Base-by-base conservation (phyloP, 805 yeast genomes). In the Lachancea cidri region DNA sequence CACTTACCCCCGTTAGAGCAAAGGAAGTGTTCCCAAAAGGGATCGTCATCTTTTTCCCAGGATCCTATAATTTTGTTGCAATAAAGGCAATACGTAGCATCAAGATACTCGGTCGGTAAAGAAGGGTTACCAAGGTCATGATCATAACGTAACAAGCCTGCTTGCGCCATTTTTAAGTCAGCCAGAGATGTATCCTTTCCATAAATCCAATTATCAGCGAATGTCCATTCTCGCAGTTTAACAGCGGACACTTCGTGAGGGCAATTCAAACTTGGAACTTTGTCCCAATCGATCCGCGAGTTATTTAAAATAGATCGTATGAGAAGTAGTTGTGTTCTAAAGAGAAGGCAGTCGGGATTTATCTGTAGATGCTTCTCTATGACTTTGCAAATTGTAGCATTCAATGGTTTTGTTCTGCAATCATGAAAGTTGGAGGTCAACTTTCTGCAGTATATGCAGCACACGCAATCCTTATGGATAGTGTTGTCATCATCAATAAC, bases 21-120 rank as follows among this genome's bases (percentile, higher is more conserved):
- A 22, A 44, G 45, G 29, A 40, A 58, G 55, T 80, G 86, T 50
- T 74, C 81, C 29, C 51, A 57, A 1, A 68, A 34, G 0, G 84
- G 83, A 45, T 70, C 71, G 55, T 79, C 83, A 3, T 59, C 58
- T 1, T 52, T 39, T 37, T 68, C 74, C 87, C 87, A 82, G 14
- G 77, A 78, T 20, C 74, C 78, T 36, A 73, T 66, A 1, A 81
- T 71, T 42, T 66, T 66, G 19, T 70, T 64, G 59, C 91, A 83
- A 51, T 69, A 65, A 40, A 71, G 72, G 58, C 91, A 83, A 13
- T 77, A 69, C 7, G 75, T 75, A 39, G 77, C 70, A 50, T 77
- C 81, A 3, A 54, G 54, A 38, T 66, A 58, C 24, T 64, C 60
- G 40, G 68, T 63, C 2, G 30, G 39, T 3, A 36, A 30, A 22